Conservation (phyloP, 768 basidiomycete species). For the Lyophyllum semitale region DNA sequence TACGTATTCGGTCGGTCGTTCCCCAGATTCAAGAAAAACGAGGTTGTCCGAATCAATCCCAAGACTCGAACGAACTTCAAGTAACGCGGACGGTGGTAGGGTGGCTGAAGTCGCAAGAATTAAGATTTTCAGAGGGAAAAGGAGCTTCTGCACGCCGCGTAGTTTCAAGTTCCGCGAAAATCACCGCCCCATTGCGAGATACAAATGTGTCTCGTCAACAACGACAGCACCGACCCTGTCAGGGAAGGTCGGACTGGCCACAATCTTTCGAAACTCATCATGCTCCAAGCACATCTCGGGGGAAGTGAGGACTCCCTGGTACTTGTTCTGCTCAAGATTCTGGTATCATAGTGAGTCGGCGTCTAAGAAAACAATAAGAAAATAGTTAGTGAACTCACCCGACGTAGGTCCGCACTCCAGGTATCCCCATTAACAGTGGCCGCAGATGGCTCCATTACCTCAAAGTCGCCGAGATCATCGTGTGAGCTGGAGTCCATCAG, state of each 20-base stretch:
- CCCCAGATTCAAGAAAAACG: conserved; percentile 35
- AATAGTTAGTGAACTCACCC: conserved; percentile 24
- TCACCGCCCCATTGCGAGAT: conserved; percentile 34
- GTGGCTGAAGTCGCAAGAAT: conserved; percentile 24
- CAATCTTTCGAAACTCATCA: conserved; percentile 23
- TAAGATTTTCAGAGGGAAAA: conserved; percentile 28
- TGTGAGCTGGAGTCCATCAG: neutral
- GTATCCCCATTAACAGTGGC: conserved; percentile 38
- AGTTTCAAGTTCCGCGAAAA: conserved; percentile 33
- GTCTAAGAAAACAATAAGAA: neutral
- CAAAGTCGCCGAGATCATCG: conserved; percentile 28
- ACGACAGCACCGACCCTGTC: conserved; percentile 25
- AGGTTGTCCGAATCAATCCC: conserved; percentile 27
- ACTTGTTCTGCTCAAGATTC: conserved; percentile 23
- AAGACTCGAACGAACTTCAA: conserved; percentile 25
- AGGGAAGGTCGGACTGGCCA: conserved; percentile 20
- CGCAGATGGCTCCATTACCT: conserved; percentile 26
- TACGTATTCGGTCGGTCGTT: conserved; percentile 39
- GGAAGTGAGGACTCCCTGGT: conserved; percentile 32
- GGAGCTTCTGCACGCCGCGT: conserved; percentile 25
- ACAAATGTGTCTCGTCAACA: conserved; percentile 36
- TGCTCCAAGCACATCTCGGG: conserved; percentile 43
- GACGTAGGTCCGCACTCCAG: conserved; percentile 24
- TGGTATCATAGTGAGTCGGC: conserved; percentile 10
- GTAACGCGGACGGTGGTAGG: conserved; percentile 18